Evolutionary conservation across 2,329 filamentous ascomycete species (phyloP), one percentile per base, ranked within the genome.

Genomic region (Thelonectria blattea): DNA sequence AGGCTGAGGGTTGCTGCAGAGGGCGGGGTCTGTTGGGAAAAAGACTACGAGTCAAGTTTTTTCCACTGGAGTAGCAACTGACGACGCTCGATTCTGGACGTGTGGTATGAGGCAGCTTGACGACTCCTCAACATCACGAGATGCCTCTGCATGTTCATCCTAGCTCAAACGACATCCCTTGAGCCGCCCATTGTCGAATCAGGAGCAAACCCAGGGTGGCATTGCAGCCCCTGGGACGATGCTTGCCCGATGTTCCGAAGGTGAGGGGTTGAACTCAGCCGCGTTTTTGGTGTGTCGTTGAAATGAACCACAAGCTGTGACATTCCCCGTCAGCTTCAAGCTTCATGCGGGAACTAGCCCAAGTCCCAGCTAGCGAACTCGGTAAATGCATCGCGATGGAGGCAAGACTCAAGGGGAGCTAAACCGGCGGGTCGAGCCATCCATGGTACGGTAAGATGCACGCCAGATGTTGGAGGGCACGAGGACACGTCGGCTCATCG

Each of bases 331-430:
- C 45, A 55, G 17, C 34, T 59, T 50, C 61, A 58, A 63, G 18
- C 30, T 61, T 52, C 61, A 63, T 54, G 58, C 73, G 72, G 73
- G 73, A 73, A 60, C 73, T 75, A 75, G 65, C 51, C 67, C 62
- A 67, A 47, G 57, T 56, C 62, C 63, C 62, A 9, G 57, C 65
- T 68, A 69, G 66, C 60, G 56, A 62, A 51, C 67, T 66, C 71
- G 60, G 61, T 75, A 73, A 45, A 66, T 72, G 68, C 73, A 74
- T 74, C 12, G 52, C 42, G 51, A 60, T 54, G 47, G 49, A 58
- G 65, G 60, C 39, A 17, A 22, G 52, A 42, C 27, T 30, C 27
- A 30, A 30, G 27, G 22, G 49, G 45, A 41, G 50, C 53, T 27
- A 47, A 43, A 47, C 20, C 58, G 46, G 60, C 34, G 57, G 53